These are phyloP conservation scores for Lentinula boryana DNA, from an alignment of 768 basidiomycete species.

Conservation along the genomic window DNA sequence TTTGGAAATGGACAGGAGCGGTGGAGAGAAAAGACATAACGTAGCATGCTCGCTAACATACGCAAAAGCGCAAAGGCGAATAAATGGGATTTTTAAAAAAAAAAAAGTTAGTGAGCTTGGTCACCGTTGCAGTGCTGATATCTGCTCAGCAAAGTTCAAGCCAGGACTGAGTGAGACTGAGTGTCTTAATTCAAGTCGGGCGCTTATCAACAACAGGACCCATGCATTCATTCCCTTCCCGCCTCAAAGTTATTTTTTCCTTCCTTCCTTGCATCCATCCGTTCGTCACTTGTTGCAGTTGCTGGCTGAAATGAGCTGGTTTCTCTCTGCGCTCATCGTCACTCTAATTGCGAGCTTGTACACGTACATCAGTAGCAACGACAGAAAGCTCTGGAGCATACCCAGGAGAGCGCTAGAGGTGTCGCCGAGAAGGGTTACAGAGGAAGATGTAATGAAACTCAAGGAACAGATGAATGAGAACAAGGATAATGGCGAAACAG, in stretches of 20 bases:
- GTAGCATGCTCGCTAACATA: no score
- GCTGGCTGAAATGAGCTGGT: neutral
- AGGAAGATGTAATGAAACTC: constrained; percentile 33
- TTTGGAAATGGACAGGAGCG: no score
- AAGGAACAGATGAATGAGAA: constrained; percentile 38
- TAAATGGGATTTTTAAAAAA: no score
- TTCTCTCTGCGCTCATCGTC: neutral
- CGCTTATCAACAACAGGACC: no score
- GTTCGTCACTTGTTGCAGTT: neutral
- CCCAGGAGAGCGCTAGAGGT: constrained; percentile 42
- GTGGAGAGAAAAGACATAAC: no score
- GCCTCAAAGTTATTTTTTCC: neutral
- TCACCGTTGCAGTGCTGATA: no score
- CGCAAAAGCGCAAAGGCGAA: no score
- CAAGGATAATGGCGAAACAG: neutral
- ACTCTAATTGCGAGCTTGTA: neutral
- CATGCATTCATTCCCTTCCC: no score
- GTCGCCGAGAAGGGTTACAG: constrained; percentile 47
- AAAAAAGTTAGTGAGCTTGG: no score
- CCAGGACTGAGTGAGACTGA: no score
- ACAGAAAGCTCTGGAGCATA: constrained; percentile 41
- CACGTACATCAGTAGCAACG: constrained; percentile 45
- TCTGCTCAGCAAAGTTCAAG: no score
- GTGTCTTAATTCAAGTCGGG: no score
- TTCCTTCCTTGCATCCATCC: neutral